A percentile compares a stretch with the other conserved stretches of the same genome.
These are phyloP conservation scores for Peterozyma xylosa DNA, from an alignment of 805 yeast species.

Conservation along the genomic window DNA sequence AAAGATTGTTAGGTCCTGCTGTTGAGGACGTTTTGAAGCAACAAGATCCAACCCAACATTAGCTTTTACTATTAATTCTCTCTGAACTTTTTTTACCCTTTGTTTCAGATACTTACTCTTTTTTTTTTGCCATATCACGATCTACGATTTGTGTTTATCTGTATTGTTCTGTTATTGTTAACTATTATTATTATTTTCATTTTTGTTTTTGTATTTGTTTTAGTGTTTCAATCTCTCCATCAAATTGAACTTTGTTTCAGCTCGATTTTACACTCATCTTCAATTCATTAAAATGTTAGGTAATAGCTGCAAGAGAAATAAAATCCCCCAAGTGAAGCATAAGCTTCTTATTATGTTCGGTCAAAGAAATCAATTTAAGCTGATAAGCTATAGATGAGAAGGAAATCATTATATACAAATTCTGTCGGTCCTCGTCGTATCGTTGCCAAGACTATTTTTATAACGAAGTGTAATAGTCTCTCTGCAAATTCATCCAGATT, in stretches of 20 bases:
- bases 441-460: not conserved
- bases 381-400: not conserved
- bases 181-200: not conserved
- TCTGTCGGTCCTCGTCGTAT: not conserved
- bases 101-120: not conserved
- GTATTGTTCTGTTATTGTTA: not conserved
- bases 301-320: too few species aligned
- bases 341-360: too few species aligned
- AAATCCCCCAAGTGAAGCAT: too few species aligned
- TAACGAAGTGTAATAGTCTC: conserved; percentile 43
- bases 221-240: not conserved
- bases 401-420: not conserved
- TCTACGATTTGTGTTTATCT: not conserved
- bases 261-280: too few species aligned
- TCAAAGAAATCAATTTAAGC: too few species aligned
- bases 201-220: not conserved
- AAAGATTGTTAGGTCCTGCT: conserved; percentile 89
- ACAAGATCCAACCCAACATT: conserved; percentile 67
- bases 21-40: conserved; percentile 71
- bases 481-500: conserved; percentile 74
- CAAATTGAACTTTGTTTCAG: too few species aligned
- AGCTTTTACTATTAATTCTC: not conserved
- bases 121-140: not conserved
- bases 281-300: too few species aligned
- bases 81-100: too few species aligned